Base-by-base conservation (phyloP, 192 early-diverging fungal genomes). In the Linnemannia zychae region DNA sequence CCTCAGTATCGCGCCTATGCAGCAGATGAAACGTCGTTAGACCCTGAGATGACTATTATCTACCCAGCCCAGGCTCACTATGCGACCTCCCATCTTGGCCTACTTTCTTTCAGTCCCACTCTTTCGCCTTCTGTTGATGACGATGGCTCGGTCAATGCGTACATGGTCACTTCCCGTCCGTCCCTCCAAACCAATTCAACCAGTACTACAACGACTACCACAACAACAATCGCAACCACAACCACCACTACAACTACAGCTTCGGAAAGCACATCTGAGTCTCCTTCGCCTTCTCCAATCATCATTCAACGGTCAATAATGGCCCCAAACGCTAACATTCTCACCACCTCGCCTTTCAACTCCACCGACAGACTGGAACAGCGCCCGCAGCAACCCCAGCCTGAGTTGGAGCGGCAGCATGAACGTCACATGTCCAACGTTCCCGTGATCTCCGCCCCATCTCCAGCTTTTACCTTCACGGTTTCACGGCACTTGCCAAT, bases 1-100 rank as follows among this genome's bases (percentile, higher is more conserved):
- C 78, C 78, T 15, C 79, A 81, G 33, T 81, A 81, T 28, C 79
- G 79, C 36, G 24, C 72, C 3, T 70, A 75, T 49, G 31, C n/a
- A 1, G 50, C 33, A 7, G 79, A 81, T 28, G 72, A 75, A 36
- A 66, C 73, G 4, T 65, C 69, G 7, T 20, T 75, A 4, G 79
- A 81, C 24, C 66, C 79, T 36, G 67, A 75, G 50, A 75, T 81
- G 73, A 46, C 73, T 7, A 17, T 70, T 17, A 34, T 70, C 16
- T 75, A 75, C 67, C 79, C 72, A n/a, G 79, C 70, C 6, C 66
- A 57, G 36, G 67, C 44, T 44, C 48, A 75, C 36, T 67, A 79
- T 31, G 4, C 57, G 36, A 73, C 78, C 22, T 79, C 78, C 11
- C 79, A 71, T 2, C 72, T 57, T 11, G 79, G 50, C 3, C 72